Percentiles rank a stretch among this genome's conserved stretches.
Conservation (phyloP, 2,329 filamentous ascomycete genomes). For the Mycosphaerella arachidis region DNA sequence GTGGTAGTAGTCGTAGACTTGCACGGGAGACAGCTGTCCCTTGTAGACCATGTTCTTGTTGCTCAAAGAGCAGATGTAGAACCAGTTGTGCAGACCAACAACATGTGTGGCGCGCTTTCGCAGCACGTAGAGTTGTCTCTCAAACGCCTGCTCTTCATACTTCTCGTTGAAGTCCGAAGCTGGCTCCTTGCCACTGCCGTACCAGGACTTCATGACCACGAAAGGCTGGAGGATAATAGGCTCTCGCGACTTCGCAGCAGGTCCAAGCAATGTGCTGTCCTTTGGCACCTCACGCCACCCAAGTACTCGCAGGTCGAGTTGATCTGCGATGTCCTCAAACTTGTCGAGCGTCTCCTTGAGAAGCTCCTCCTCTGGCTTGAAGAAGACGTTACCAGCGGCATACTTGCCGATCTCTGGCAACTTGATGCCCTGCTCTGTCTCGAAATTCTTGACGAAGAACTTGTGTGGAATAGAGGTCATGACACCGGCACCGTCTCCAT, state of each 20-base stretch:
- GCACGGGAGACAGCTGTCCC: slow-evolving; percentile 86
- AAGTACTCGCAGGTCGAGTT: slow-evolving; percentile 80
- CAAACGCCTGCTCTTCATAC: slow-evolving; percentile 82
- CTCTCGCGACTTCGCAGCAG: slow-evolving; percentile 88
- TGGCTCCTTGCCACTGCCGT: slow-evolving; percentile 75
- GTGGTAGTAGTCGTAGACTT: slow-evolving; percentile 98
- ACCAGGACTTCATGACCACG: slow-evolving; percentile 79
- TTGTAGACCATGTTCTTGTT: slow-evolving; percentile 99
- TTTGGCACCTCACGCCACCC: slow-evolving; percentile 95
- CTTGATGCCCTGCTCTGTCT: slow-evolving; percentile 80
- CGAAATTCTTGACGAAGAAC: slow-evolving; percentile 98
- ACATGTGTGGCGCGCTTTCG: slow-evolving; percentile 93
- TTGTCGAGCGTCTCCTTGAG: slow-evolving; percentile 84
- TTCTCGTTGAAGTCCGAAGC: slow-evolving; percentile 70
- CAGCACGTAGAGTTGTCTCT: slow-evolving; percentile 88
- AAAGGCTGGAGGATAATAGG: slow-evolving; percentile 94
- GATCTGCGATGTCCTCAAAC: slow-evolving; percentile 90
- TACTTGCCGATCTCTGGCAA: slow-evolving; percentile 88
- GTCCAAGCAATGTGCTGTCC: slow-evolving; percentile 88
- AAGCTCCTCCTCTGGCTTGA: slow-evolving; percentile 91
- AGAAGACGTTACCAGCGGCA: slow-evolving; percentile 95
- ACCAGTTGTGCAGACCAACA: slow-evolving; percentile 96
- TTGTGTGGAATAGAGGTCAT: slow-evolving; percentile 99
- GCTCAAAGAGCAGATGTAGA: slow-evolving; percentile 92
- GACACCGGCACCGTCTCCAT: slow-evolving; percentile 96